Evolutionary conservation across 306 rosid genomes (phyloP).

Genomic region (Gillenia trifoliata): DNA sequence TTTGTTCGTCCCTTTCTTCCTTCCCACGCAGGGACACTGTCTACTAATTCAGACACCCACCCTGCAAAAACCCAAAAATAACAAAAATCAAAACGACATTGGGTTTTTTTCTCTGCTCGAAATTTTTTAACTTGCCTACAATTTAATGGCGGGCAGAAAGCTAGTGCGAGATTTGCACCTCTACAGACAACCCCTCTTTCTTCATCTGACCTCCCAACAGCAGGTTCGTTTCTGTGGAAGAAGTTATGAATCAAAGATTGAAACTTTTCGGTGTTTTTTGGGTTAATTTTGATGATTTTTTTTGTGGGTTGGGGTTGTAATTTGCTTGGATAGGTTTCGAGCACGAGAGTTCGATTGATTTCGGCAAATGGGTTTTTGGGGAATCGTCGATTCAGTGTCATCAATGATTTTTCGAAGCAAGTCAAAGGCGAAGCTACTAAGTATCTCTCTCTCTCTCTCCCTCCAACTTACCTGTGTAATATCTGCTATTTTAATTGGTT

Average conservation of each 20-base stretch:
- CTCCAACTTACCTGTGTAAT: background rate
- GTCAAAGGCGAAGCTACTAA: slow-evolving; percentile 70
- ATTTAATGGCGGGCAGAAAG: slow-evolving; percentile 55
- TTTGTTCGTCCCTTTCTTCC: slow-evolving; percentile 6
- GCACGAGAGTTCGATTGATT: slow-evolving; percentile 37
- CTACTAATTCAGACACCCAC: background rate
- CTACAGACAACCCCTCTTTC: slow-evolving; percentile 38
- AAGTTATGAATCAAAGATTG: background rate
- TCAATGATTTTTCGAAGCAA: slow-evolving; percentile 75
- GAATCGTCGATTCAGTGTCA: slow-evolving; percentile 56
- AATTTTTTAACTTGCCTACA: background rate
- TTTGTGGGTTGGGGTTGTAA: slow-evolving; percentile 3
- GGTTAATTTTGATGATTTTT: background rate
- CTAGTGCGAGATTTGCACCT: slow-evolving; percentile 69
- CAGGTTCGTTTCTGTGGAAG: slow-evolving; percentile 34
- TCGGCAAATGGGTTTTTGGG: slow-evolving; percentile 29
- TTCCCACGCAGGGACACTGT: slow-evolving; percentile 4
- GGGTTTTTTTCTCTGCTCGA: background rate
- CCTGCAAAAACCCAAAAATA: background rate
- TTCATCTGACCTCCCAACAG: slow-evolving; percentile 35
- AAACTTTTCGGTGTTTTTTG: background rate
- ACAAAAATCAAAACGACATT: background rate
- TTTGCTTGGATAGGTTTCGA: slow-evolving; percentile 34
- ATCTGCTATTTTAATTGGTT: background rate
- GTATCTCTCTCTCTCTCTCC: slow-evolving; percentile 31